These are phyloP conservation scores for Strombidium stylifer DNA, from an alignment of 73 alveolate genomes.

Conservation along the genomic window DNA sequence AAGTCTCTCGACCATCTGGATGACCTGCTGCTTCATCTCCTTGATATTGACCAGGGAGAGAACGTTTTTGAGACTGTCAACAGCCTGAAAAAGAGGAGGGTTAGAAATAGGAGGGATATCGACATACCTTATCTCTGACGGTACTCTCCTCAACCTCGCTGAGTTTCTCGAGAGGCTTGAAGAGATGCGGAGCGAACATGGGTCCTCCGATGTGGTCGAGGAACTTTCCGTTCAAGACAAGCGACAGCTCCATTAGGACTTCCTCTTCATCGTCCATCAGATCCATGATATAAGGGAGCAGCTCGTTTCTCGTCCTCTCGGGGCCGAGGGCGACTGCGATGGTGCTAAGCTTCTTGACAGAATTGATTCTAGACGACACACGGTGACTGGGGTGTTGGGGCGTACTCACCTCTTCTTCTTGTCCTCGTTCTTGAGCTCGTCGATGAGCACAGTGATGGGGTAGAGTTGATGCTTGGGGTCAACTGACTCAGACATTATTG, in stretches of 20 bases:
- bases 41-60: slow-evolving; percentile 37
- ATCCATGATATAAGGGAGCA: slow-evolving; percentile 92
- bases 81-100: slow-evolving; percentile 32
- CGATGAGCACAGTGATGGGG: slow-evolving; percentile 57
- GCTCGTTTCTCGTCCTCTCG: slow-evolving; percentile 93
- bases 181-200: slow-evolving; percentile 45
- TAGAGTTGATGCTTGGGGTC: too few relatives aligned
- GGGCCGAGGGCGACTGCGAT: slow-evolving; percentile 91
- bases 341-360: slow-evolving; percentile 34
- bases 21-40: slow-evolving; percentile 59
- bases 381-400: background rate
- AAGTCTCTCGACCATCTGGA: slow-evolving; percentile 63
- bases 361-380: slow-evolving; percentile 12
- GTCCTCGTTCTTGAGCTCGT: slow-evolving; percentile 81
- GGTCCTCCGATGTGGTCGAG: slow-evolving; percentile 93
- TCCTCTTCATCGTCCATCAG: slow-evolving; percentile 97
- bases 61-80: slow-evolving; percentile 56
- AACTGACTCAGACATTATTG: too few relatives aligned
- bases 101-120: background rate
- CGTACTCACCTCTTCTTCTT: slow-evolving; percentile 31
- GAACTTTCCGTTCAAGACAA: slow-evolving; percentile 75
- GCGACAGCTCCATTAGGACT: slow-evolving; percentile 89
- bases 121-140: slow-evolving; percentile 74
- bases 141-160: slow-evolving; percentile 79
- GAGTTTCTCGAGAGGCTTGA: slow-evolving; percentile 76